Percentiles rank a stretch among this genome's conserved stretches.
phyloP scores from a whole-genome alignment of 495 filamentous ascomycete species.

The Lophiotrema nucula region DNA sequence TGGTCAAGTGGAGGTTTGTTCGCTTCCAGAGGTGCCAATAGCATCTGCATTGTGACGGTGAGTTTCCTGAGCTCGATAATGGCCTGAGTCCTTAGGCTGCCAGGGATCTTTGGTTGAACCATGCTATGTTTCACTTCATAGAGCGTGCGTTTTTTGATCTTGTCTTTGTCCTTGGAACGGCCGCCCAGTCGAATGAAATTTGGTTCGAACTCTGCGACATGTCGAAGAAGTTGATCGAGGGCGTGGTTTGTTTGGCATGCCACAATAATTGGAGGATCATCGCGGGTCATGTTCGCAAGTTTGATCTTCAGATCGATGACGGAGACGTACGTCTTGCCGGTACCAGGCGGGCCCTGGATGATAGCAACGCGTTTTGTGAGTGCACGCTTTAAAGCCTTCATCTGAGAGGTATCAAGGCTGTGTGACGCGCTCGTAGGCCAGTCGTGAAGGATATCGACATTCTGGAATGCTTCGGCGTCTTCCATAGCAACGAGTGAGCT shows the following conservation, averaged over 20 bases:
- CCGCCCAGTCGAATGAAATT: conserved; percentile 78
- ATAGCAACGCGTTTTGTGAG: conserved; percentile 73
- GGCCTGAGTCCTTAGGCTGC: conserved; percentile 40
- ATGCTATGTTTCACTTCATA: conserved; percentile 53
- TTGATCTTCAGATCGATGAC: conserved; percentile 68
- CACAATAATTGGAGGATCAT: conserved; percentile 71
- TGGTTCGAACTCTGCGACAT: conserved; percentile 62
- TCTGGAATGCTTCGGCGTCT: conserved; percentile 34
- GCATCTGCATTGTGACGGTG: conserved; percentile 46
- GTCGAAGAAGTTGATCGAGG: conserved; percentile 75
- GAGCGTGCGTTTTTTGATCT: conserved; percentile 65
- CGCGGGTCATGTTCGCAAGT: conserved; percentile 57
- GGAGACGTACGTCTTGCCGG: conserved; percentile 82
- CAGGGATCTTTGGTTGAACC: conserved; percentile 23
- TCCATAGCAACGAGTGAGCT: conserved; percentile 38
- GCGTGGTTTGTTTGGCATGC: conserved; percentile 93
- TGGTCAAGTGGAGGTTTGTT: conserved; percentile 44
- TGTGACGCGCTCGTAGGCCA: conserved; percentile 50
- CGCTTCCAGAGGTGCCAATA: conserved; percentile 44
- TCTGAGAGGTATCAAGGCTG: conserved; percentile 68
- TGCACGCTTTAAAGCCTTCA: conserved; percentile 64
- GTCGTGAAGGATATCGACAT: conserved; percentile 49
- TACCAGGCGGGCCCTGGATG: conserved; percentile 88
- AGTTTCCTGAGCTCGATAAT: conserved; percentile 47
- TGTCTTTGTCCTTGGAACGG: conserved; percentile 62